These are phyloP conservation scores for Neostapfia colusana DNA, from an alignment of 176 grass and related monocot genomes.

Conservation along the genomic window DNA sequence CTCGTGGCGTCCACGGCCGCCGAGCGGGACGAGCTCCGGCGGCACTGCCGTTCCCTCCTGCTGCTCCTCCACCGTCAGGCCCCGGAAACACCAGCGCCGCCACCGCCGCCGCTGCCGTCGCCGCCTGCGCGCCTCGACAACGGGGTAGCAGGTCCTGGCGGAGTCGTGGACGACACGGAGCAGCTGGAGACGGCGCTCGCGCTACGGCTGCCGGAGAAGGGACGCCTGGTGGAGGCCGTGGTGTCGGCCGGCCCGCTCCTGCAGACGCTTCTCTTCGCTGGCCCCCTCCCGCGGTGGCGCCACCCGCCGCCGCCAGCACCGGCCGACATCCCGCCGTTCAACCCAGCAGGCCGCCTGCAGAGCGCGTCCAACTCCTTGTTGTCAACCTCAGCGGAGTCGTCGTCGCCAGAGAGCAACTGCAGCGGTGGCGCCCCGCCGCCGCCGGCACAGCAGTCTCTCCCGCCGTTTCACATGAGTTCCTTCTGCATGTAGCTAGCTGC, in stretches of 20 bases:
- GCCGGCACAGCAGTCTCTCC: slow-evolving; percentile 11
- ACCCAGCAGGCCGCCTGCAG: slow-evolving; percentile 37
- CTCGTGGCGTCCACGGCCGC: slow-evolving; percentile 61
- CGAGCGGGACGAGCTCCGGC: slow-evolving; percentile 86
- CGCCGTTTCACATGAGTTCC: slow-evolving; percentile 41
- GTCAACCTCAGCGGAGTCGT: slow-evolving; percentile 26
- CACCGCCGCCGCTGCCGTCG: neutral
- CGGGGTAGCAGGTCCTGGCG: too few species aligned
- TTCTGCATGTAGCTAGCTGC: slow-evolving; percentile 60
- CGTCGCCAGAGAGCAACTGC: slow-evolving; percentile 58
- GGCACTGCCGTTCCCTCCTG: slow-evolving; percentile 72
- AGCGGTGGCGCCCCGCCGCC: slow-evolving; percentile 30
- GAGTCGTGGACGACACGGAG: slow-evolving; percentile 13
- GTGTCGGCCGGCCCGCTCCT: slow-evolving; percentile 74
- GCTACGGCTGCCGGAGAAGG: slow-evolving; percentile 75
- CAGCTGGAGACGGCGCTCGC: slow-evolving; percentile 48
- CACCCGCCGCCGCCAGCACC: slow-evolving; percentile 67
- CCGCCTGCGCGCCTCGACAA: neutral
- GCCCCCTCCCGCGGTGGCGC: slow-evolving; percentile 88
- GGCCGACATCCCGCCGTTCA: slow-evolving; percentile 72
- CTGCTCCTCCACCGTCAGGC: slow-evolving; percentile 61
- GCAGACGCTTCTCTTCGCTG: slow-evolving; percentile 82
- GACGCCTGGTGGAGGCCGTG: slow-evolving; percentile 81
- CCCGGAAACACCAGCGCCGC: neutral
- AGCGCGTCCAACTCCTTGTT: slow-evolving; percentile 47